phyloP scores from a whole-genome alignment of 2,329 filamentous ascomycete genomes.

The Pochonia chlamydosporia region DNA sequence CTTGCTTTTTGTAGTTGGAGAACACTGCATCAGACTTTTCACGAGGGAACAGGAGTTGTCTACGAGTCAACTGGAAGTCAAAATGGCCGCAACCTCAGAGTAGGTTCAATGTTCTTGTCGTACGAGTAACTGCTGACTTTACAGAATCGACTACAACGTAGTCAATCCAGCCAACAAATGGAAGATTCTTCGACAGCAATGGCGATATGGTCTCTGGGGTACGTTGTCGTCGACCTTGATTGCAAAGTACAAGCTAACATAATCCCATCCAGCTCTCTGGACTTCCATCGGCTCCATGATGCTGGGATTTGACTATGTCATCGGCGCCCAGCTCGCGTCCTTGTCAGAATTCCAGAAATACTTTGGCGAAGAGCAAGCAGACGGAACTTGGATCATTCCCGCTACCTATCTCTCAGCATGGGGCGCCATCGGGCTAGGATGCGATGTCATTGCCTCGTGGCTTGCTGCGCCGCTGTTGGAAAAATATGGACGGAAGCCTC shows the following conservation, averaged over 20 bases:
- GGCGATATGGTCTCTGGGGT: conserved; percentile 21
- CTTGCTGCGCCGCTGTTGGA: conserved; percentile 24
- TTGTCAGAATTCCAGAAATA: conserved; percentile 20
- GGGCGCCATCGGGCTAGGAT: conserved; percentile 21
- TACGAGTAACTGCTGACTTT: too few species aligned
- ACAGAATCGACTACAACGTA: conserved; percentile 17
- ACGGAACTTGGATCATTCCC: conserved; percentile 22
- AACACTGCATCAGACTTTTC: not conserved
- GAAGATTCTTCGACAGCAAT: conserved; percentile 20
- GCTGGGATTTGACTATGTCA: conserved; percentile 24
- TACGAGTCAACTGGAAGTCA: not conserved
- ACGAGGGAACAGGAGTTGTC: too few species aligned
- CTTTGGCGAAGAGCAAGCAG: conserved; percentile 19
- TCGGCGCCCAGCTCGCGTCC: conserved; percentile 23
- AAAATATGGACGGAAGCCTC: conserved; percentile 24
- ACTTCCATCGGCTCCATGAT: conserved; percentile 24
- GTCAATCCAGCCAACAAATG: conserved; percentile 21
- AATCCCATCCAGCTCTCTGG: conserved; percentile 16
- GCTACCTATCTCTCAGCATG: conserved; percentile 23
- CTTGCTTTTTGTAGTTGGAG: not conserved
- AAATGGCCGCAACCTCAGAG: not conserved
- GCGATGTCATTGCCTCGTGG: conserved; percentile 19
- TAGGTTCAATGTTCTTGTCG: too few species aligned
- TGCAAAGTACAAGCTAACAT: not conserved
- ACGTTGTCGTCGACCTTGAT: conserved; percentile 3